phyloP scores from a whole-genome alignment of 1,284 basidiomycete species.

The Boletellus dicymbophilus region DNA sequence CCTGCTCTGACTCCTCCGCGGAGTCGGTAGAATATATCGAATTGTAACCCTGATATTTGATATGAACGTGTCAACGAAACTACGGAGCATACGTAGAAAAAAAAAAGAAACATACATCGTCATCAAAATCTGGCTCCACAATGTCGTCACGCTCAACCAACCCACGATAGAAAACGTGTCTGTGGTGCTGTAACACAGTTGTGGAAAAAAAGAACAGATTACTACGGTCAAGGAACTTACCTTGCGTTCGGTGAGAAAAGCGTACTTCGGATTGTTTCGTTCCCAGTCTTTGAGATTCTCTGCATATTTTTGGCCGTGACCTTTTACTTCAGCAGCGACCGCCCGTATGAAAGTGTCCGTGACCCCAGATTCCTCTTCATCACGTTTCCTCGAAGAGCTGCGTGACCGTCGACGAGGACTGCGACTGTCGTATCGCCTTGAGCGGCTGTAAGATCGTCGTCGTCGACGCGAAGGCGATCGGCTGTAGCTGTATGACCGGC shows the following conservation, averaged over 20 bases:
- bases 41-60: slow-evolving; percentile 81
- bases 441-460: slow-evolving; percentile 31
- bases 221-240: slow-evolving; percentile 44
- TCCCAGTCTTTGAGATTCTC: slow-evolving; percentile 76
- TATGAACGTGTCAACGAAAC: slow-evolving; percentile 3
- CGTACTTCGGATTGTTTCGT: slow-evolving; percentile 78
- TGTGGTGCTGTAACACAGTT: slow-evolving; percentile 60
- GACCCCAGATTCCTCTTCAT: slow-evolving; percentile 55
- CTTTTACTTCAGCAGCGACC: slow-evolving; percentile 82
- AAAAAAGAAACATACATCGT: slow-evolving; percentile 60
- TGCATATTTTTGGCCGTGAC: slow-evolving; percentile 81
- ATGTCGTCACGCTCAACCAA: slow-evolving; percentile 67
- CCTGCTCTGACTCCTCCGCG: slow-evolving; percentile 90
- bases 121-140: slow-evolving; percentile 74
- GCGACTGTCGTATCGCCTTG: slow-evolving; percentile 38
- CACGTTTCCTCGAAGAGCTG: slow-evolving; percentile 38
- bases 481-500: slow-evolving; percentile 44
- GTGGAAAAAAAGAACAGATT: slow-evolving; percentile 8
- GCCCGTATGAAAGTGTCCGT: slow-evolving; percentile 84
- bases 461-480: slow-evolving; percentile 42
- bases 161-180: slow-evolving; percentile 80
- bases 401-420: slow-evolving; percentile 45
- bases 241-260: slow-evolving; percentile 71
- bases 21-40: slow-evolving; percentile 95
- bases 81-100: not conserved